Base-by-base conservation (phyloP, 2,329 filamentous ascomycete species). In the Neofusicoccum parvum region DNA sequence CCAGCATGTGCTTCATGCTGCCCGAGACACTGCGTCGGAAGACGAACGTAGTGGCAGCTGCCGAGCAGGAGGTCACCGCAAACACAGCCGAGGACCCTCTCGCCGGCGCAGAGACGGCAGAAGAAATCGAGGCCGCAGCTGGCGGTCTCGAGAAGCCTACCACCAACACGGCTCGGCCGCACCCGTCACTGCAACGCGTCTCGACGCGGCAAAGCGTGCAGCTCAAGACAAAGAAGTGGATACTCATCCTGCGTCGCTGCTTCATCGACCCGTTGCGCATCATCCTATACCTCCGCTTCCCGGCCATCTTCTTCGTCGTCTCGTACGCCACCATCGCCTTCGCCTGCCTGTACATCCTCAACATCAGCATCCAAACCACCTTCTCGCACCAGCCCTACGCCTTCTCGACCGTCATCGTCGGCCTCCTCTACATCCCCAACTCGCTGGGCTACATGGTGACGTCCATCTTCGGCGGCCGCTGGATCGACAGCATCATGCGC, bases 241-340 rank as follows among this genome's bases (percentile, higher is more conserved):
- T 76, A 17, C 46, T 68, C 2, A 66, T 72, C 27, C 58, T 75
- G n/a, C 73, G 74, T 43, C 74, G 75, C 59, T 75, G 75, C 65
- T 76, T 80, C 67, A 43, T 80, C 65, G 76, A 79, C 59, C 78
- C 78, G 0, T 72, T 80, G n/a, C 68, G 70, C 41, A 76, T 79
- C 53, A 69, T 79, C 36, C 69, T 74, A 14, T 77, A 76, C 71
- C 70, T 80, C 6, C 74, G 76, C 49, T 79, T 72, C 62, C 77
- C 77, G 2, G 73, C 77, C 51, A 74, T 80, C 36, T 67, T 72
- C 39, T 70, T 79, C 6, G 78, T 77, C 6, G 76, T 79, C 58
- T 78, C 76, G 68, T 79, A 77, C 67, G 76, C 78, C 46, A 73
- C 70, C 66, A 79, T 79, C 68, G 76, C 76, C 1, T 79, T 79